Evolutionary conservation across 225 moss, liverwort and hornwort genomes (phyloP), one percentile per base, ranked within the genome.

Genomic region (Asterella californica): DNA sequence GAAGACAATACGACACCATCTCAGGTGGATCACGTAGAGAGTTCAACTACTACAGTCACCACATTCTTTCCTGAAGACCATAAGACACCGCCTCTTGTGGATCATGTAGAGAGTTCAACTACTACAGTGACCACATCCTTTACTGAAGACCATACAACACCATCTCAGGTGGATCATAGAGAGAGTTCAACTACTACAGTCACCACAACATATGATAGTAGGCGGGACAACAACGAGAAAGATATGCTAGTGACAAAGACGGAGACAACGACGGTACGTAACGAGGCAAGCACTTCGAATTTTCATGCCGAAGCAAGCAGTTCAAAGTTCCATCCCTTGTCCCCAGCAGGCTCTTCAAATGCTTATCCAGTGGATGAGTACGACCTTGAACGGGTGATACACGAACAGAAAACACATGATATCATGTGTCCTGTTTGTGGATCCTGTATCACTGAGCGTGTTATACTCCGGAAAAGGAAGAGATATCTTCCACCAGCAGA

Each of bases 391-490:
- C 82, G 88, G 76, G 87, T 90, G 42, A 79, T 96, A 65, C 90
- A 91, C 15, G 67, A 94, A 59, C 96, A 96, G 80, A 84, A 82
- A 37, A 96, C 94, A 55, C 91, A 96, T 76, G 91, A 96, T 78
- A 86, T 96, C 42, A 82, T 96, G 59, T 96, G 96, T 34, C 96
- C 96, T 48, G 83, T 85, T 37, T 96, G 96, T 82, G 79, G 87
- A 48, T 90, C 91, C 2, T 91, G 94, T 74, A 91, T 96, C 47
- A 96, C 96, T 10, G 86, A 92, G 85, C 90, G 92, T 54, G 88
- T 96, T 37, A 92, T 96, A 72, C 84, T 96, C 11, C 87, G 89
- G 34, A 96, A 96, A 82, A 90, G 96, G 69, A 96, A 96, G 85
- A 86, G 92, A 15, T 9, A 22, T 37, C 21, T n/a, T 60, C 69